Evolutionary conservation across 2,329 filamentous ascomycete species (phyloP).

Genomic region (Alternaria sp.): DNA sequence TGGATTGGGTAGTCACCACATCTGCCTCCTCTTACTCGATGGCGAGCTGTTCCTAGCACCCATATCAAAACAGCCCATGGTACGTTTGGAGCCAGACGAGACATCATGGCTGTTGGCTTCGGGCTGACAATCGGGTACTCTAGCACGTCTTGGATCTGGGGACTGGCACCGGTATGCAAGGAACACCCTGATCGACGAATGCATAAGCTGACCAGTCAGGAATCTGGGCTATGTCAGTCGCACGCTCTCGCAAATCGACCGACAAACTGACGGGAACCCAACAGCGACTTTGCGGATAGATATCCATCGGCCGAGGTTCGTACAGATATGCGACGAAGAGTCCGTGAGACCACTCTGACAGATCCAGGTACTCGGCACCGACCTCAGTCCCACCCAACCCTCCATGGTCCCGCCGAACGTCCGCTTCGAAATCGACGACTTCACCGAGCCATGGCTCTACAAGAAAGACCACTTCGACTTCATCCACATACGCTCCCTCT

Average conservation of each 20-base stretch:
- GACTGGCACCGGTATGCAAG: slow-evolving; percentile 44
- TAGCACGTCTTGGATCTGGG: slow-evolving; percentile 50
- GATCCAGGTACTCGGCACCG: slow-evolving; percentile 39
- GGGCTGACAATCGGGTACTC: neutral
- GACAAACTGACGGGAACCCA: neutral
- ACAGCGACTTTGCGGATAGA: slow-evolving; percentile 48
- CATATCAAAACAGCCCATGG: slow-evolving; percentile 25
- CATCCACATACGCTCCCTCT: slow-evolving; percentile 26
- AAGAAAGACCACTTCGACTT: slow-evolving; percentile 30
- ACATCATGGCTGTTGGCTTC: neutral
- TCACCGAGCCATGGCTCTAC: slow-evolving; percentile 39
- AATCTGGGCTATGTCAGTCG: slow-evolving; percentile 49
- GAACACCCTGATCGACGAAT: neutral
- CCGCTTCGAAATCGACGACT: slow-evolving; percentile 42
- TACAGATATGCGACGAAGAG: neutral
- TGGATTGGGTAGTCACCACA: slow-evolving; percentile 27
- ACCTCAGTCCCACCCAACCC: slow-evolving; percentile 51
- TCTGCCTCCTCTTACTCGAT: slow-evolving; percentile 31
- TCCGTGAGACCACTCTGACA: slow-evolving; percentile 19
- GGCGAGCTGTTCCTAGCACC: slow-evolving; percentile 33
- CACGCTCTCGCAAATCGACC: neutral
- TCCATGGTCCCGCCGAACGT: slow-evolving; percentile 41
- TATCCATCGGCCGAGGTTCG: slow-evolving; percentile 42
- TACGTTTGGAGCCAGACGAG: slow-evolving; percentile 4
- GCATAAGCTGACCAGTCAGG: slow-evolving; percentile 32